Percentiles rank a stretch among this genome's conserved stretches.
Conservation (phyloP, 192 early-diverging fungal species). For the Paraglomus brasilianum region DNA sequence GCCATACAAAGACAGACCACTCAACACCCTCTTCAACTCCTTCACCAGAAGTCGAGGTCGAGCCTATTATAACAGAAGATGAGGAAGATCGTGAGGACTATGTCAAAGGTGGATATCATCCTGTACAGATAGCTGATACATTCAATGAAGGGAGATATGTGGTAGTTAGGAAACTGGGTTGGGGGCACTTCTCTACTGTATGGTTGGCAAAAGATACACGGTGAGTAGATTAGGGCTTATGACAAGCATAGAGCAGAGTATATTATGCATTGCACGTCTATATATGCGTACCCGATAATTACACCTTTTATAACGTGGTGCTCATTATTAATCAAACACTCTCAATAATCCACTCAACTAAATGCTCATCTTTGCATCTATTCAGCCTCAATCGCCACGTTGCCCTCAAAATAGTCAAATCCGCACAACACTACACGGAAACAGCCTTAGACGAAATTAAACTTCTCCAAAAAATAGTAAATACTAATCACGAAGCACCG, state of each 20-base stretch:
- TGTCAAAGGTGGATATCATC: conserved; percentile 92
- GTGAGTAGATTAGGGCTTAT: conserved; percentile 44
- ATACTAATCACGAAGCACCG: conserved; percentile 54
- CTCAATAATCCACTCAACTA: background rate
- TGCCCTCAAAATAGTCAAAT: conserved; percentile 97
- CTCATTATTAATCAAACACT: background rate
- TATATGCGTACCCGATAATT: background rate
- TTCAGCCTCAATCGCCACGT: conserved; percentile 74
- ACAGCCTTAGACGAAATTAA: conserved; percentile 96
- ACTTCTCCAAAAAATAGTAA: conserved; percentile 79
- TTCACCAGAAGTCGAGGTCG: conserved; percentile 26
- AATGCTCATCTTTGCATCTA: background rate
- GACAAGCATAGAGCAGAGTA: too few species aligned
- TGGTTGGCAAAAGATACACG: conserved; percentile 85
- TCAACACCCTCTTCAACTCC: background rate
- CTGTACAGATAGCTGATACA: conserved; percentile 77
- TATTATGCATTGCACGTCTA: background rate
- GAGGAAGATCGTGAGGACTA: conserved; percentile 94
- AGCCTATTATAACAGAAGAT: conserved; percentile 52
- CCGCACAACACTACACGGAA: conserved; percentile 92
- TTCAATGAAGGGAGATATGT: conserved; percentile 80
- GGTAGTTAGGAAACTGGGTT: conserved; percentile 92
- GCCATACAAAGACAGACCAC: conserved; percentile 9
- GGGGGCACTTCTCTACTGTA: conserved; percentile 98
- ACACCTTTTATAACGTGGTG: background rate